These are phyloP conservation scores for Arthroderma sp. DNA, from an alignment of 2,329 filamentous ascomycete genomes.

Conservation along the genomic window DNA sequence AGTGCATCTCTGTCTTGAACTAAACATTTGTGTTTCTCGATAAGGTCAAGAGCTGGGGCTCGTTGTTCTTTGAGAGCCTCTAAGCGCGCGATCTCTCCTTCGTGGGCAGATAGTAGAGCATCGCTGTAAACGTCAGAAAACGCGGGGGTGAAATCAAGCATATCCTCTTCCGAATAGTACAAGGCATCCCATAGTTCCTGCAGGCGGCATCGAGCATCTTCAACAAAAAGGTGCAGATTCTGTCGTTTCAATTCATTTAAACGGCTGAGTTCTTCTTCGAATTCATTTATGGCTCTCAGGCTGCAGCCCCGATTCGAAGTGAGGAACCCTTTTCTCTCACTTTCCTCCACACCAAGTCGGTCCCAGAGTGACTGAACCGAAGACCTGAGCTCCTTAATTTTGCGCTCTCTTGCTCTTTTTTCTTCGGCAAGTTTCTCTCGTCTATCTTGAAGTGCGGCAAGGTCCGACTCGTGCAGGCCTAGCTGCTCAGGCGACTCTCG, in stretches of 20 bases:
- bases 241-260: constrained; percentile 89
- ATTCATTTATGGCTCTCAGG: constrained; percentile 85
- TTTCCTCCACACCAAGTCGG: constrained; percentile 68
- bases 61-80: constrained; percentile 77
- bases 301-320: constrained; percentile 82
- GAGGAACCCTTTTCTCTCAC: constrained; percentile 72
- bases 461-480: constrained; percentile 77
- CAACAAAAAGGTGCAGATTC: constrained; percentile 89
- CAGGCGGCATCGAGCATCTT: constrained; percentile 78
- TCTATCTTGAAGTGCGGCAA: constrained; percentile 56
- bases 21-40: constrained; percentile 71
- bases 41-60: constrained; percentile 64
- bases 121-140: constrained; percentile 97
- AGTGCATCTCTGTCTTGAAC: constrained; percentile 79
- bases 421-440: constrained; percentile 77
- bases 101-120: constrained; percentile 84
- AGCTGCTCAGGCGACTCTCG: constrained; percentile 86
- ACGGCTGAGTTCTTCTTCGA: constrained; percentile 74
- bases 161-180: constrained; percentile 95
- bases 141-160: constrained; percentile 93
- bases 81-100: constrained; percentile 73
- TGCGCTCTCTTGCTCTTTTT: constrained; percentile 71
- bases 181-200: constrained; percentile 91
- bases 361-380: constrained; percentile 83
- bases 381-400: constrained; percentile 58